Evolutionary conservation across 2,329 filamentous ascomycete genomes (phyloP).

Genomic region (Cladophialophora immunda): DNA sequence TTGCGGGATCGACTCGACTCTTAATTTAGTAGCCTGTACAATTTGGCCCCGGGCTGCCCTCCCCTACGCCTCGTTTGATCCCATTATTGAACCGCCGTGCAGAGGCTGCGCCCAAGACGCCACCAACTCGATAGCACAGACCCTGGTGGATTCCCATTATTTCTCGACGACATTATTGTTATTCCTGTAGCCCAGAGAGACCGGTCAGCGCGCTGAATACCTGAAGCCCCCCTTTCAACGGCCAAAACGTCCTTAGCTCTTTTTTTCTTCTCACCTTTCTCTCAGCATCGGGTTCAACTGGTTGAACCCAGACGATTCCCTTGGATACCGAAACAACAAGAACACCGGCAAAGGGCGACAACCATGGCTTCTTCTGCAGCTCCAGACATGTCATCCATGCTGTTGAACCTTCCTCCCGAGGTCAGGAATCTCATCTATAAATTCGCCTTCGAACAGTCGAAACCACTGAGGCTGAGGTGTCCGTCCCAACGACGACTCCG

Average conservation of each 20-base stretch:
- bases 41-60: slow-evolving; percentile 1
- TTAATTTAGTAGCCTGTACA: slow-evolving; percentile 11
- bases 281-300: slow-evolving; percentile 15
- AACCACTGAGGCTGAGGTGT: slow-evolving; percentile 29
- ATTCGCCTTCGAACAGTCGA: slow-evolving; percentile 29
- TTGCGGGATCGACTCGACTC: slow-evolving; percentile 10
- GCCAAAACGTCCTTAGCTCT: not conserved
- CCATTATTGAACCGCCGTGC: not conserved
- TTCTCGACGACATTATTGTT: slow-evolving; percentile 6
- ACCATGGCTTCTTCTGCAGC: slow-evolving; percentile 12
- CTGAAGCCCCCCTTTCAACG: slow-evolving; percentile 1
- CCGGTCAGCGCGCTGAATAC: slow-evolving; percentile 1
- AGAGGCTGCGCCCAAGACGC: not conserved
- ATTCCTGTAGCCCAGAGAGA: slow-evolving; percentile 2
- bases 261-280: not conserved
- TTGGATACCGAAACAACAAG: slow-evolving; percentile 5
- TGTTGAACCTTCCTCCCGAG: slow-evolving; percentile 35
- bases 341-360: not conserved
- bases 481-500: slow-evolving; percentile 36
- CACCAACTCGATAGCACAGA: slow-evolving; percentile 6
- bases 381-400: slow-evolving; percentile 15
- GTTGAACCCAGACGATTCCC: not conserved
- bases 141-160: slow-evolving; percentile 7
- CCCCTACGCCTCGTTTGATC: not conserved
- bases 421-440: slow-evolving; percentile 37